Evolutionary conservation across 139 green algal genomes (phyloP).

Genomic region (Closterium sp.): DNA sequence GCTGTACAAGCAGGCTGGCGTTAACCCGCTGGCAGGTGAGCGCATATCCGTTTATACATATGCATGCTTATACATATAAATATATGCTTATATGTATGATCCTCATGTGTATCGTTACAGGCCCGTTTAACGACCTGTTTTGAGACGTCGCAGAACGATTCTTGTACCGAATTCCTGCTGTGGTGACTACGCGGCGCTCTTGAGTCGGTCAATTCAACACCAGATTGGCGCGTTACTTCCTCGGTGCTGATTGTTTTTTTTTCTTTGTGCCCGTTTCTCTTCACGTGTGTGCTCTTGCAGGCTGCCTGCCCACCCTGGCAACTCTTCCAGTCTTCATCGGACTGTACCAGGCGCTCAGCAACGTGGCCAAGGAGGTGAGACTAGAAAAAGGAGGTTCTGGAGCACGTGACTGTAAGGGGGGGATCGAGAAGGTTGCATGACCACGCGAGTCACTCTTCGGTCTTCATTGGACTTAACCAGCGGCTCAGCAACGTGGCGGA

Average conservation of each 20-base stretch:
- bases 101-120: too few relatives aligned
- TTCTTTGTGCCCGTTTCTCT: neutral
- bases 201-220: too few relatives aligned
- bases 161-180: too few relatives aligned
- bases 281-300: conserved; percentile 39
- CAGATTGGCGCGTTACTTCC: too few relatives aligned
- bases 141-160: too few relatives aligned
- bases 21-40: conserved; percentile 45
- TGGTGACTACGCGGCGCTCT: too few relatives aligned
- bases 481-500: conserved; percentile 76
- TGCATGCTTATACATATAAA: neutral
- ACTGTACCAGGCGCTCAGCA: conserved; percentile 88
- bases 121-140: too few relatives aligned
- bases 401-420: too few relatives aligned
- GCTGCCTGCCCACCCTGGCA: conserved; percentile 87
- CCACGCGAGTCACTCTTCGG: conserved; percentile 84
- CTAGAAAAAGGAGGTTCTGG: too few relatives aligned
- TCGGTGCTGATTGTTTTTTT: neutral
- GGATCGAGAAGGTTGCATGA: conserved; percentile 73
- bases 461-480: conserved; percentile 92
- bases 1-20: conserved; percentile 81
- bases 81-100: too few relatives aligned
- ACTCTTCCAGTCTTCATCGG: conserved; percentile 94
- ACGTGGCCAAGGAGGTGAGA: conserved; percentile 61
- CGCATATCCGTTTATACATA: neutral